Evolutionary conservation across 148 eudicot genomes (phyloP), one percentile per base, ranked within the genome.

Genomic region (Rhododendron kiyosumense): DNA sequence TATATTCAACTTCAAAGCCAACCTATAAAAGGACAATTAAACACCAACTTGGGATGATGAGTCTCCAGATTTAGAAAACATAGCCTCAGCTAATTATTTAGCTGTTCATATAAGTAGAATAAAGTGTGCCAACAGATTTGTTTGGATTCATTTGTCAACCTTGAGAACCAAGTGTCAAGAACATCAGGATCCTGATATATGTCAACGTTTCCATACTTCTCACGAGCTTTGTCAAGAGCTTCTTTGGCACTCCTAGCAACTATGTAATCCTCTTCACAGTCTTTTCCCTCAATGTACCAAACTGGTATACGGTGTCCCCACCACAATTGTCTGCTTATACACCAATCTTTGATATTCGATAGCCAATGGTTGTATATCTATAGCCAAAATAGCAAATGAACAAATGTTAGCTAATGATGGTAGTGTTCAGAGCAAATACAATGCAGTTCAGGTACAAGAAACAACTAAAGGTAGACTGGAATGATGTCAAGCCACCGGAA

Each of bases 301-400:
- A 95, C 99, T 84, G 99, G 99, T 87, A 97, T 94, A 26, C 98
- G 96, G 87, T 97, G 99, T 52, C 99, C 99, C 99, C 99, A 97
- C 99, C 99, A 97, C 74, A 97, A 81, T 76, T 97, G 99, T 85
- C 99, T 91, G 91, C 98, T 95, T 89, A 97, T 95, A 88, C 99
- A 97, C 99, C 99, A 97, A 88, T 97, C 99, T 88, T 94, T 95
- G 88, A 95, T 97, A 91, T 95, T 97, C 74, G 98, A 93, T 36
- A 97, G 92, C 99, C 99, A 97, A 83, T 94, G 98, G 87, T 97
- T 95, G 88, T 97, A 97, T 84, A 95, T 95, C 99, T 97, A 86
- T 17, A 86, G 54, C 69, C 83, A 87, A 84, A 76, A 76, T 36
- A 24, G 26, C 32, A 38, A 80, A 83, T 85, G 22, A 15, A 65